These are phyloP conservation scores for Alloteropsis semialata DNA, from an alignment of 176 grass and related monocot species.

Conservation along the genomic window DNA sequence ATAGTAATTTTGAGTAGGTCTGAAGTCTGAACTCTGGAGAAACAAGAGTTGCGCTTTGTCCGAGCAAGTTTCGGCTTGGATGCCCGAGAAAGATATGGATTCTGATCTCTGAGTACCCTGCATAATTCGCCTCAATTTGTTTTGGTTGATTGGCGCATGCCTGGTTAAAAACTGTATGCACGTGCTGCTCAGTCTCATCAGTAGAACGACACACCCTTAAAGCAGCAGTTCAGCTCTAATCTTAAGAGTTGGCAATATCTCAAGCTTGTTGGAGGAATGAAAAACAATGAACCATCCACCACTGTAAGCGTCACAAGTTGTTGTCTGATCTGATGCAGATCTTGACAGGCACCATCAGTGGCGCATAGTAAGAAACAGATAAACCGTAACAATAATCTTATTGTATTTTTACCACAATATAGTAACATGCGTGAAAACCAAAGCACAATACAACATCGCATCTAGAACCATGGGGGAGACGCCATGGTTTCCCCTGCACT, in stretches of 20 bases:
- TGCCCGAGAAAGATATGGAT: too few relatives aligned
- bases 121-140: too few relatives aligned
- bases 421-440: not conserved
- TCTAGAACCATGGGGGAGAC: not conserved
- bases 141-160: too few relatives aligned
- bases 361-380: not conserved
- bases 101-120: too few relatives aligned
- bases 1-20: too few relatives aligned
- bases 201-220: not conserved
- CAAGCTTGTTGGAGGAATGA: not conserved
- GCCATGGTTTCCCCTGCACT: not conserved
- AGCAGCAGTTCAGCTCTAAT: not conserved
- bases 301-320: constrained; percentile 23
- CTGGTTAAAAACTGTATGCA: not conserved
- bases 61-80: too few relatives aligned
- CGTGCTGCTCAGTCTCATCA: not conserved
- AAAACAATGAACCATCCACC: not conserved
- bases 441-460: not conserved
- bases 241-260: not conserved
- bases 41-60: too few relatives aligned
- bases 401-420: not conserved
- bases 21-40: too few relatives aligned
- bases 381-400: not conserved
- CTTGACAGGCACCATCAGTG: not conserved
- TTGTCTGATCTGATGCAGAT: not conserved